These are phyloP conservation scores for Candida ascalaphidarum DNA, from an alignment of 805 yeast species.

Conservation along the genomic window DNA sequence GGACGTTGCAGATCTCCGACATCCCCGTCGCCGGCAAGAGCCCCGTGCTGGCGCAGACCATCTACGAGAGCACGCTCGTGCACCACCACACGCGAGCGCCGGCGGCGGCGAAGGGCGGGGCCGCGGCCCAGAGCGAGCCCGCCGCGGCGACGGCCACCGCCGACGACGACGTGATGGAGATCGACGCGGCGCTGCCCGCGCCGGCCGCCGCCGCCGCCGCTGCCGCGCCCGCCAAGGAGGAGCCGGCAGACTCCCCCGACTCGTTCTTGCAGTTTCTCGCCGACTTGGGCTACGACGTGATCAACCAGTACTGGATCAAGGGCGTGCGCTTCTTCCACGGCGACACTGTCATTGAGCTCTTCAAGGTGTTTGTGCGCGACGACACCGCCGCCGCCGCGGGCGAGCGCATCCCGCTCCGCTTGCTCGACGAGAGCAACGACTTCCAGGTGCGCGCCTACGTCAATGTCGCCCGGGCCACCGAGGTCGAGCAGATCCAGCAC, in stretches of 20 bases:
- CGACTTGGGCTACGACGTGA: conserved; percentile 64
- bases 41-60: conserved; percentile 55
- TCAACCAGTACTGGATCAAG: conserved; percentile 50
- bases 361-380: conserved; percentile 35
- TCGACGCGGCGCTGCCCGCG: conserved; percentile 1
- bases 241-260: conserved; percentile 9
- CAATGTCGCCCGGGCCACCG: conserved; percentile 67
- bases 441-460: conserved; percentile 58
- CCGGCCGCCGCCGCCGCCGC: no score
- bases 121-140: not conserved
- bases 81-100: conserved; percentile 33
- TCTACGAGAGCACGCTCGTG: conserved; percentile 51
- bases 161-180: conserved; percentile 2
- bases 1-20: conserved; percentile 60
- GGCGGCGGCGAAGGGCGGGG: not conserved
- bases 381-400: conserved; percentile 14
- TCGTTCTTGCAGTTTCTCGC: conserved; percentile 38
- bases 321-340: conserved; percentile 59
- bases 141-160: not conserved
- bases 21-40: conserved; percentile 69
- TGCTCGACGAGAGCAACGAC: conserved; percentile 45
- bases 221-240: no score
- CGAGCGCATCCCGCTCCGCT: conserved; percentile 21
- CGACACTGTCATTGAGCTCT: conserved; percentile 53
- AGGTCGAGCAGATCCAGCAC: conserved; percentile 59